A percentile compares a stretch with the other conserved stretches of the same genome.
Conservation (phyloP, 352 stramenopile genomes). For the Globisporangium alternatum region DNA sequence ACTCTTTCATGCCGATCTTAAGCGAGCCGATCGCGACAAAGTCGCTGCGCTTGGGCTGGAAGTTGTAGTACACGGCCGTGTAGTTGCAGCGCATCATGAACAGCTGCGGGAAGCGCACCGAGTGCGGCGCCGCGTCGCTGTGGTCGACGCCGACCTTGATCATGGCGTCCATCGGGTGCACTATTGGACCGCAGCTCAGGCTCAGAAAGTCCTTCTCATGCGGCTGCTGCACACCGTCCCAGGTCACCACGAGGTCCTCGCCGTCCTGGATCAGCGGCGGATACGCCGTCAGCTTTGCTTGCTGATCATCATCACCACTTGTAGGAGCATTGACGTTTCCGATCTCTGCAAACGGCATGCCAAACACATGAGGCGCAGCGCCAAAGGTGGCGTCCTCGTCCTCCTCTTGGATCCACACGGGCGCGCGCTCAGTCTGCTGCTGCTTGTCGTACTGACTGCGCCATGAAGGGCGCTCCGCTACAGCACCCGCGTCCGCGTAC, state of each 20-base stretch:
- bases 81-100: conserved; percentile 78
- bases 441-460: conserved; percentile 4
- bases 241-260: conserved; percentile 73
- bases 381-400: neutral
- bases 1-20: conserved; percentile 43
- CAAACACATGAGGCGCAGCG: neutral
- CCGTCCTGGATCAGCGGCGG: conserved; percentile 45
- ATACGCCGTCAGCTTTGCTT: conserved; percentile 10
- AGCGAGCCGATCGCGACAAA: conserved; percentile 34
- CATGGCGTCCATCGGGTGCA: conserved; percentile 53
- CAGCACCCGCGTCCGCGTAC: neutral
- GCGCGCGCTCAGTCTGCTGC: neutral
- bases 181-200: conserved; percentile 63
- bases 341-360: neutral
- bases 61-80: conserved; percentile 55
- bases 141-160: conserved; percentile 38
- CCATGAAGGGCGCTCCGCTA: conserved; percentile 6
- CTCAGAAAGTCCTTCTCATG: conserved; percentile 64
- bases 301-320: neutral
- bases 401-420: conserved; percentile 11
- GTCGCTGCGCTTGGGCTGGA: conserved; percentile 17
- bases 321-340: neutral
- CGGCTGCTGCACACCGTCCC: conserved; percentile 40
- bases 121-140: conserved; percentile 36
- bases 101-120: conserved; percentile 57